Conservation (phyloP, 225 moss, liverwort and hornwort species). For the Pseudoscleropodium purum region DNA sequence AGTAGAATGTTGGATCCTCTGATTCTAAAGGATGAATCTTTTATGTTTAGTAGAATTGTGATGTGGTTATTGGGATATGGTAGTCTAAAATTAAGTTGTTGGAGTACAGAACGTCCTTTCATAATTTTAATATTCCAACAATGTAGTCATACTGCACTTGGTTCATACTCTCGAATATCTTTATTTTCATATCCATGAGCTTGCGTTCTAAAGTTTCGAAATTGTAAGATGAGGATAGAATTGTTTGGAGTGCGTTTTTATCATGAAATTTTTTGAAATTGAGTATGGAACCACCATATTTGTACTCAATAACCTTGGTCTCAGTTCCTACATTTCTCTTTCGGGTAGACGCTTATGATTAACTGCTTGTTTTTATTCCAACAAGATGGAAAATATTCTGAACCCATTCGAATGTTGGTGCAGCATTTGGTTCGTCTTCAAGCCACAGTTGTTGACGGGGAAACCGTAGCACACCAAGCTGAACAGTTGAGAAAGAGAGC, state of each 20-base stretch:
- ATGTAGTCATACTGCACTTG: not conserved
- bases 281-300: not conserved
- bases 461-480: conserved; percentile 38
- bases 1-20: not conserved
- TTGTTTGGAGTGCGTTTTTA: not conserved
- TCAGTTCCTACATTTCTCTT: not conserved
- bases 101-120: too few relatives aligned
- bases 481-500: conserved; percentile 33
- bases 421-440: conserved; percentile 55
- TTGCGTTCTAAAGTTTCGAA: not conserved
- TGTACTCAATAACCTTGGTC: too few relatives aligned
- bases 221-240: not conserved
- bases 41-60: not conserved
- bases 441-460: conserved; percentile 55
- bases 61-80: not conserved
- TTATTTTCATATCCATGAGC: not conserved
- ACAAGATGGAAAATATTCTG: not conserved
- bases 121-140: too few relatives aligned
- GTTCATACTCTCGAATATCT: not conserved
- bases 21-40: not conserved
- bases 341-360: too few relatives aligned
- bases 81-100: not conserved
- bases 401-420: not conserved
- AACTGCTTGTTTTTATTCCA: not conserved
- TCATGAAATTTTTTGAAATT: not conserved